phyloP scores from a whole-genome alignment of 139 green algal genomes.

The Pleodorina starrii region DNA sequence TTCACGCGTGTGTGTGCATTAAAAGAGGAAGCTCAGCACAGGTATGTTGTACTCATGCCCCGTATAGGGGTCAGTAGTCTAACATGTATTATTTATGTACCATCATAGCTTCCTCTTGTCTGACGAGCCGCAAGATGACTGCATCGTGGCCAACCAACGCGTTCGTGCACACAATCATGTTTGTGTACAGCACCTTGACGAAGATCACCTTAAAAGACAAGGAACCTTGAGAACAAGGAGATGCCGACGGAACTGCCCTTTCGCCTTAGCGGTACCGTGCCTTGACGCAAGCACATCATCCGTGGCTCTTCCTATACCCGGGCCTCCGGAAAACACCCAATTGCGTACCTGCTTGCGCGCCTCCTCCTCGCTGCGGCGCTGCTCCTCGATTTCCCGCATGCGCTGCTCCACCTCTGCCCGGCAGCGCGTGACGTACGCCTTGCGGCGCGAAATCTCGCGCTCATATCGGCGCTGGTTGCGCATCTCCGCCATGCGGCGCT shows the following conservation, averaged over 20 bases:
- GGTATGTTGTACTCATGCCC: constrained; percentile 46
- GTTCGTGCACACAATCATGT: neutral
- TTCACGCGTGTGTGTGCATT: neutral
- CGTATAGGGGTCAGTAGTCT: constrained; percentile 35
- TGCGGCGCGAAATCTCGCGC: constrained; percentile 79
- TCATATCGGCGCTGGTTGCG: constrained; percentile 65
- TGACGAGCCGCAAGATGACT: neutral
- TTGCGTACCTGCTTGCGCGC: constrained; percentile 54
- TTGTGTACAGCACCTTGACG: no score
- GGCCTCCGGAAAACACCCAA: neutral
- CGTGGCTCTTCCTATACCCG: neutral
- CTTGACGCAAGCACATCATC: neutral
- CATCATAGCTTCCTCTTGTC: constrained; percentile 8
- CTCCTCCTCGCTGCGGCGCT: constrained; percentile 65
- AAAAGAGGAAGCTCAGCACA: neutral
- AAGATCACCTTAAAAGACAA: neutral
- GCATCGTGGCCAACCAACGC: neutral
- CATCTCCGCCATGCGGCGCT: constrained; percentile 72
- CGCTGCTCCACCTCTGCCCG: constrained; percentile 74
- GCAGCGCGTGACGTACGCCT: constrained; percentile 85
- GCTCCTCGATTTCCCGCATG: constrained; percentile 60
- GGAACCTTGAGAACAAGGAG: neutral
- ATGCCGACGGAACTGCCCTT: neutral
- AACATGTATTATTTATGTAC: constrained; percentile 31
- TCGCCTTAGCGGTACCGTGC: neutral